Conservation (phyloP, 768 basidiomycete species). For the Baorangia bicolor region DNA sequence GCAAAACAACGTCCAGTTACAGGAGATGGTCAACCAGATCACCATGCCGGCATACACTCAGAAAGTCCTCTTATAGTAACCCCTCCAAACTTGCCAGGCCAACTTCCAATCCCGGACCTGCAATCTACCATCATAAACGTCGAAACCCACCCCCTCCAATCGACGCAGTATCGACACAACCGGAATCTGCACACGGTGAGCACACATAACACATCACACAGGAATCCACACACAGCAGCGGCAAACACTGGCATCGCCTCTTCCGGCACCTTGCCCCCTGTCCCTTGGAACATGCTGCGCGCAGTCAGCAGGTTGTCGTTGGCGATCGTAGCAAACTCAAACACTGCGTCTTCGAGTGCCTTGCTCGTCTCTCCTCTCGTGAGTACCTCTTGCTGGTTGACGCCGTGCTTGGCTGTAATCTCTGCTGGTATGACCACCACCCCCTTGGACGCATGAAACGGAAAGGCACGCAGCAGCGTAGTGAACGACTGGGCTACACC, state of each 20-base stretch:
- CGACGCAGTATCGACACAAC: conserved; percentile 59
- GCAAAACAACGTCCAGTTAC: conserved; percentile 5
- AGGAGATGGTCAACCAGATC: conserved; percentile 12
- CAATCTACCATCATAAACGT: conserved; percentile 64
- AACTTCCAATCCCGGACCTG: conserved; percentile 74
- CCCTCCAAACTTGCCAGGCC: conserved; percentile 68
- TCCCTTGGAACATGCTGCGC: conserved; percentile 61
- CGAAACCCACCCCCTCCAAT: conserved; percentile 68
- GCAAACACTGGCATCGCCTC: conserved; percentile 72
- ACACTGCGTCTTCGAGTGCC: conserved; percentile 76
- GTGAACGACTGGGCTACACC: conserved; percentile 71
- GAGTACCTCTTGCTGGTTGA: conserved; percentile 80
- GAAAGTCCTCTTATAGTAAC: conserved; percentile 44
- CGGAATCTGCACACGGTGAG: conserved; percentile 52
- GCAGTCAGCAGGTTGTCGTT: conserved; percentile 80
- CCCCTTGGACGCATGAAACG: conserved; percentile 72
- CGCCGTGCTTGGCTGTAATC: conserved; percentile 73
- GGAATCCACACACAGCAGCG: conserved; percentile 53
- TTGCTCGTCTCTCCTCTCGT: conserved; percentile 49
- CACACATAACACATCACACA: neutral
- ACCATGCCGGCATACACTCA: conserved; percentile 35
- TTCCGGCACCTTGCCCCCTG: conserved; percentile 51
- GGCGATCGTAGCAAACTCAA: conserved; percentile 77
- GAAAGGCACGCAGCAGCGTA: conserved; percentile 72
- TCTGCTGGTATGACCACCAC: conserved; percentile 79